Base-by-base conservation (phyloP, 2,329 filamentous ascomycete species). In the Mollisiaceae sp. region DNA sequence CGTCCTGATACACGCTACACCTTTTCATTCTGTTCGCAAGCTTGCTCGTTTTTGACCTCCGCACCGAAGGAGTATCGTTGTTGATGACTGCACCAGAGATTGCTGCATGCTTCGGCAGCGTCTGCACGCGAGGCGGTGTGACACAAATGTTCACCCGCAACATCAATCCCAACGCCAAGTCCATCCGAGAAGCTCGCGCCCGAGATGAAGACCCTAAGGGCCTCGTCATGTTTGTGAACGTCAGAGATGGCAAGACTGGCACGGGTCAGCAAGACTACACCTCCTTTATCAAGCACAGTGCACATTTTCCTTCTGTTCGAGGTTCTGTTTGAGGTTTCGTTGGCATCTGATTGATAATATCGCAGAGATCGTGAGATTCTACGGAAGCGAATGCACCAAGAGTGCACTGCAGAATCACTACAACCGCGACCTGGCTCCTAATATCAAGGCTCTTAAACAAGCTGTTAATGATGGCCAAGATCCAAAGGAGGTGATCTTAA, bases 51-150 rank as follows among this genome's bases (percentile, higher is more conserved):
- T 39, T 35, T 20, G 38, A 8, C 56, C 27, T 32, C 39, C 50
- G 41, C 27, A 59, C 36, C 27, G 27, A 32, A 6, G 27, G 27
- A 36, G n/a, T 22, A 61, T 45, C 20, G 15, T n/a, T 66, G 36
- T 67, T 69, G 58, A 69, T 60, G 9, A 9, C 27, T 8, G 14
- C 45, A n/a, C 14, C 45, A 65, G 66, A 67, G 32, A 61, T 65
- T 39, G 62, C 62, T 39, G n/a, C 45, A 8, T 65, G 62, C 54
- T 70, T 69, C 54, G 71, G 70, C 6, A 67, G 82, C 82, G 72
- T 88, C 83, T 73, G 85, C 85, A 73, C 87, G 86, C 70, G 80
- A 83, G 4, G 68, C 43, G 67, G 62, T 43, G 60, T 72, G 50
- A 57, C 22, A 54, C 70, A 68, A 18, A 65, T 70, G 22, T 71